A percentile compares a stretch with the other conserved stretches of the same genome.
Conservation (phyloP, 2,329 filamentous ascomycete genomes). For the Penicillium sp. region DNA sequence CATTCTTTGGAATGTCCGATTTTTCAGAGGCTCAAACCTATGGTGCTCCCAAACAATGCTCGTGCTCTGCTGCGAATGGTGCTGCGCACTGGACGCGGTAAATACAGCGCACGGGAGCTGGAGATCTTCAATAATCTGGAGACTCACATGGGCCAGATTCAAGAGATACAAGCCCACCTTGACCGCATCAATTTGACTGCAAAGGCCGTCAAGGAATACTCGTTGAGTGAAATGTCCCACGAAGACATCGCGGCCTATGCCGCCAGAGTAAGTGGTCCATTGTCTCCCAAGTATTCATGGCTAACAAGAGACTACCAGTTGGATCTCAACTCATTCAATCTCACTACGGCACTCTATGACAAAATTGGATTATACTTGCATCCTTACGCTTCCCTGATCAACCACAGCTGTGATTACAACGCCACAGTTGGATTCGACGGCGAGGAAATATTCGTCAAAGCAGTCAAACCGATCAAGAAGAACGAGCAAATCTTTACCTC, state of each 20-base stretch:
- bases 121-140: slow-evolving; percentile 45
- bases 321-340: slow-evolving; percentile 58
- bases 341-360: slow-evolving; percentile 56
- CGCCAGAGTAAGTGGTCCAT: slow-evolving; percentile 39
- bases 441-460: slow-evolving; percentile 49
- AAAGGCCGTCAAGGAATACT: slow-evolving; percentile 55
- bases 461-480: slow-evolving; percentile 52
- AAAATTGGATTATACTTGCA: slow-evolving; percentile 60
- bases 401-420: slow-evolving; percentile 64
- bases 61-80: slow-evolving; percentile 57
- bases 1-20: slow-evolving; percentile 62
- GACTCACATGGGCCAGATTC: slow-evolving; percentile 51
- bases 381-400: slow-evolving; percentile 53
- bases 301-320: slow-evolving; percentile 38
- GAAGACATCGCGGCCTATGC: slow-evolving; percentile 46
- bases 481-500: slow-evolving; percentile 61
- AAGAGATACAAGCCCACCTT: slow-evolving; percentile 41
- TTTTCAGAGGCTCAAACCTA: slow-evolving; percentile 46
- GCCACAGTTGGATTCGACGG: slow-evolving; percentile 58
- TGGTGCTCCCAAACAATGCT: slow-evolving; percentile 54
- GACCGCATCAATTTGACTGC: slow-evolving; percentile 53
- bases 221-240: slow-evolving; percentile 45
- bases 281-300: not conserved
- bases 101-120: slow-evolving; percentile 40
- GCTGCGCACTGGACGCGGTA: slow-evolving; percentile 38